Conservation (phyloP, 2,329 filamentous ascomycete genomes). For the Penicillium sp. region DNA sequence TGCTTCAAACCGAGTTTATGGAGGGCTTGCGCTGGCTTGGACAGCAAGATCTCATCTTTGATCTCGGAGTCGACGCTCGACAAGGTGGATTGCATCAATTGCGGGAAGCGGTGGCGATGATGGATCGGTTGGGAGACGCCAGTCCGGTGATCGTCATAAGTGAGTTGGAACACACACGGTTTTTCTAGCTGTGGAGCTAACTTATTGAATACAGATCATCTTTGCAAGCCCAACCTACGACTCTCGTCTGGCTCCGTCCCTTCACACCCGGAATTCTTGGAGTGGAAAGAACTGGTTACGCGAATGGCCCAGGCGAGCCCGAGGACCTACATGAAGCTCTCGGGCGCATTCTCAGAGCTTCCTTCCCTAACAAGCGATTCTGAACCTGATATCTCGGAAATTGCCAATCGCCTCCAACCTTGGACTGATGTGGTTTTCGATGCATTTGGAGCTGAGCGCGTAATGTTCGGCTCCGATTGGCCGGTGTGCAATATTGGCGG, state of each 20-base stretch:
- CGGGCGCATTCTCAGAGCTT: conserved; percentile 81
- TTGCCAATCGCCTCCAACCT: conserved; percentile 62
- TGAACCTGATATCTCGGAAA: conserved; percentile 21
- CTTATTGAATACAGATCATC: conserved; percentile 63
- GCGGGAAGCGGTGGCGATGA: conserved; percentile 70
- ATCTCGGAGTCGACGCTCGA: conserved; percentile 80
- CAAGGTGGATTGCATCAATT: conserved; percentile 73
- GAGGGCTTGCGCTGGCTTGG: conserved; percentile 67
- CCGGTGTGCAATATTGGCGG: conserved; percentile 78
- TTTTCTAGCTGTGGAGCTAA: not conserved
- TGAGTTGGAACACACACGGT: conserved; percentile 18
- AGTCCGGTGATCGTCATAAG: conserved; percentile 70
- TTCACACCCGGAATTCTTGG: conserved; percentile 59
- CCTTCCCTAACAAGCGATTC: conserved; percentile 42
- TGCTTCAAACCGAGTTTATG: conserved; percentile 65
- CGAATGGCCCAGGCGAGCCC: conserved; percentile 62
- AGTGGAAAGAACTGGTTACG: conserved; percentile 70
- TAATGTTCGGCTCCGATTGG: conserved; percentile 96
- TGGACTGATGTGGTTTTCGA: conserved; percentile 74
- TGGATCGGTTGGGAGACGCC: conserved; percentile 59
- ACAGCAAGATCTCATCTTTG: conserved; percentile 68
- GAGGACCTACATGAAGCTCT: conserved; percentile 87
- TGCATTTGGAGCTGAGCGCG: conserved; percentile 68
- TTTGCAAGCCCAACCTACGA: conserved; percentile 81
- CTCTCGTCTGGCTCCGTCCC: conserved; percentile 47